Conservation (phyloP, 1,139 yeast genomes). For the Sugiyamaella neomexicana region DNA sequence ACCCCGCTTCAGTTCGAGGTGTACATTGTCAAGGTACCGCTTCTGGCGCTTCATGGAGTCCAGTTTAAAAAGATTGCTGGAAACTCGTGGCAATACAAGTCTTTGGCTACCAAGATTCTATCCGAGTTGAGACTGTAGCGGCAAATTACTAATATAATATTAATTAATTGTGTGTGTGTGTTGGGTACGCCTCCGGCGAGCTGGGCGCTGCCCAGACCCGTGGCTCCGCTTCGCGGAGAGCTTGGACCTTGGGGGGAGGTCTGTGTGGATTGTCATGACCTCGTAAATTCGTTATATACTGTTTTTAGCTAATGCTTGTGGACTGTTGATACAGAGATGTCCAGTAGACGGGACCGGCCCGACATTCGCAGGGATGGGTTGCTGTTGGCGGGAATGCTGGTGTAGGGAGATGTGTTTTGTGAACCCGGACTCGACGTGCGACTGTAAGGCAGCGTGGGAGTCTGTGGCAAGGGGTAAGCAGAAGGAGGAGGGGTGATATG, state of each 20-base stretch:
- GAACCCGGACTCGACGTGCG: slow-evolving; percentile 2
- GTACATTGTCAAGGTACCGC: slow-evolving; percentile 88
- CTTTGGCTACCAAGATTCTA: slow-evolving; percentile 85
- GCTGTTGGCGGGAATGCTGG: not conserved
- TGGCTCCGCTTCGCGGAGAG: slow-evolving; percentile 5
- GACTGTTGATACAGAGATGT: slow-evolving; percentile 30
- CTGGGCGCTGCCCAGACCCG: slow-evolving; percentile 9
- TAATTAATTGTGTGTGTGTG: too few relatives aligned
- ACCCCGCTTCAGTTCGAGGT: slow-evolving; percentile 85
- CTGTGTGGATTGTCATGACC: not conserved
- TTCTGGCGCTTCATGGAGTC: slow-evolving; percentile 88
- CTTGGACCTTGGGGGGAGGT: too few relatives aligned
- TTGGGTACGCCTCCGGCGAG: slow-evolving; percentile 5
- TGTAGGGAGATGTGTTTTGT: slow-evolving; percentile 11
- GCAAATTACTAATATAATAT: not conserved
- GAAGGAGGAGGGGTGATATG: slow-evolving; percentile 12
- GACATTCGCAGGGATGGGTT: slow-evolving; percentile 8
- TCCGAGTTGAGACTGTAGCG: slow-evolving; percentile 63
- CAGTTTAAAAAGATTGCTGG: slow-evolving; percentile 93
- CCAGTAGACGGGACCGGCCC: slow-evolving; percentile 29
- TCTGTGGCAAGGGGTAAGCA: slow-evolving; percentile 19
- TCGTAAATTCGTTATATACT: slow-evolving; percentile 10
- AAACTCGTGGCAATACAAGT: slow-evolving; percentile 93
- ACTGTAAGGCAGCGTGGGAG: slow-evolving; percentile 6
- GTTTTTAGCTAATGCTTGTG: slow-evolving; percentile 16